Evolutionary conservation across 371 early-diverging fungal genomes (phyloP), one percentile per base, ranked within the genome.

Genomic region (Encephalitozoon hellem): DNA sequence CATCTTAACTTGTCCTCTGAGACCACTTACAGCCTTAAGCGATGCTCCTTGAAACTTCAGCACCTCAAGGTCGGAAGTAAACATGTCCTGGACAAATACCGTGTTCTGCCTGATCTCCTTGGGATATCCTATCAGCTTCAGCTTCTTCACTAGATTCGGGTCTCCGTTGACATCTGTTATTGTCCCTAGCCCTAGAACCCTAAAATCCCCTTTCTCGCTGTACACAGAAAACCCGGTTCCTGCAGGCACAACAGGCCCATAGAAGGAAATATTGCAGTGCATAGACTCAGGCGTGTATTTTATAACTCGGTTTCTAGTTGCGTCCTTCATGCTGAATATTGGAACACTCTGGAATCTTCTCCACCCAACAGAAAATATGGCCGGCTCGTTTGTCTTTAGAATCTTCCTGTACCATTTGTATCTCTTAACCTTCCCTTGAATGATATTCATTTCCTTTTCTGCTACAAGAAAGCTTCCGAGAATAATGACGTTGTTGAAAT

Each of bases 71-170:
- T 91, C 86, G 23, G 92, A 90, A n/a, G 90, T 93, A 86, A 99
- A 99, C 99, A 99, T 99, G 81, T 94, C 91, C 84, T 91, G 93
- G 77, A 99, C 88, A 80, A 95, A 94, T n/a, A 95, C 97, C 9
- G 95, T 94, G 86, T 97, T 95, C 79, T 91, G 93, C 87, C 89
- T 90, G 51, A 97, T 90, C 85, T 94, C 93, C 83, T 87, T 89
- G 91, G 84, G 96, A 59, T 87, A 86, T 77, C 99, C 99, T 0
- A 94, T 92, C 77, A 99, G 86, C 86, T 97, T 97, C 42, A 96
- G 89, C 87, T 97, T 97, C 87, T 99, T 98, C 77, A 94, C 94
- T 74, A 95, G 89, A 77, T 92, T 92, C 8, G 89, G 85, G 1
- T 91, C 86, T 80, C 92, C 90, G 82, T 92, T 89, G 77, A 91